Evolutionary conservation across 1,139 yeast genomes (phyloP).

Genomic region (Kazachstania sp.): DNA sequence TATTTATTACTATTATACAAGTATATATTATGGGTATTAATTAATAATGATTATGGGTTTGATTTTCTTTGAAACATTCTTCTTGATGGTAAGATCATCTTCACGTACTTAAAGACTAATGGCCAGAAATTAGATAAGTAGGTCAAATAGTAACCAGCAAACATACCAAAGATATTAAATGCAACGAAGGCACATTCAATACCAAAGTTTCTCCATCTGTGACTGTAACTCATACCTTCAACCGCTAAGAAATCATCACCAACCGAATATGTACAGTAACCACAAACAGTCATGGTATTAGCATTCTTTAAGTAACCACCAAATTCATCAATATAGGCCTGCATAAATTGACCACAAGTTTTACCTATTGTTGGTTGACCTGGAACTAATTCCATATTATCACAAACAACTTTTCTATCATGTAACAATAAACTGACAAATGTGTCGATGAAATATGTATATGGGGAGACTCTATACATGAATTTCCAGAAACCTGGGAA

Average conservation of each 20-base stretch:
- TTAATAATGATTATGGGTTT: no score
- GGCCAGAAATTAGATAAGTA: slow-evolving; percentile 26
- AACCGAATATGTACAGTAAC: slow-evolving; percentile 33
- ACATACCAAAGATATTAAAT: slow-evolving; percentile 40
- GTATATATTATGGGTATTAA: neutral
- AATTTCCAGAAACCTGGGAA: slow-evolving; percentile 59
- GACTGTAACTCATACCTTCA: slow-evolving; percentile 37
- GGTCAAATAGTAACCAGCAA: slow-evolving; percentile 33
- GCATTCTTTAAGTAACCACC: slow-evolving; percentile 35
- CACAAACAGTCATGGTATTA: slow-evolving; percentile 33
- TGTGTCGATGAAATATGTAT: slow-evolving; percentile 56
- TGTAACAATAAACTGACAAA: slow-evolving; percentile 46
- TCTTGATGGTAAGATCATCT: slow-evolving; percentile 1
- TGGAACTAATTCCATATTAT: slow-evolving; percentile 39
- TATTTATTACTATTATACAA: neutral
- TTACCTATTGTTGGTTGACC: slow-evolving; percentile 46
- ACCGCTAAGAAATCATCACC: slow-evolving; percentile 37
- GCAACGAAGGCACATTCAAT: slow-evolving; percentile 41
- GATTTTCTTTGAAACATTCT: slow-evolving; percentile 1
- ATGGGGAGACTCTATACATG: slow-evolving; percentile 63
- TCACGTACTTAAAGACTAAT: slow-evolving; percentile 1
- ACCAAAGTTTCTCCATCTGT: slow-evolving; percentile 56
- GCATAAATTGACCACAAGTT: slow-evolving; percentile 48
- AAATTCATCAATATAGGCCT: slow-evolving; percentile 20
- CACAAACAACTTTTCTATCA: slow-evolving; percentile 45